Base-by-base conservation (phyloP, 225 moss, liverwort and hornwort genomes). In the Physcomitrium patens region DNA sequence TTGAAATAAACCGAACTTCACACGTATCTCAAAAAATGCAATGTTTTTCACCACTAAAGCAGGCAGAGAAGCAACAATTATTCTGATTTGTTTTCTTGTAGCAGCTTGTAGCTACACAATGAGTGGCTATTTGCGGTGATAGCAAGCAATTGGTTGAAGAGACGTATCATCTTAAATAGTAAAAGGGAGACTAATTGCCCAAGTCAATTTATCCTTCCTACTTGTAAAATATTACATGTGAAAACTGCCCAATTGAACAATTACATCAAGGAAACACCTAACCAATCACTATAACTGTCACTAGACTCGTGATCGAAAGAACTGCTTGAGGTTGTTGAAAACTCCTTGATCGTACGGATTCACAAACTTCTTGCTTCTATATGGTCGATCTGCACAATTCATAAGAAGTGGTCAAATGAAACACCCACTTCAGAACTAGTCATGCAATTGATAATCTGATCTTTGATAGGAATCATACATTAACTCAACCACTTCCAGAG, bases 291-390 rank as follows among this genome's bases (percentile, higher is more conserved):
- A 4, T 10, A 50, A 72, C 54, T 22, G 65, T 71, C 51, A 72
- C 63, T 72, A 86, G 63, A 81, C 81, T 73, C 81, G 80, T 70
- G 81, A 89, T 68, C 57, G 79, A 9, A 83, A 65, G 68, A 89
- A 89, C 15, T 79, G 81, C 73, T 73, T 73, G 20, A 89, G 83
- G 71, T 89, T 89, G 65, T 50, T 65, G 24, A 78, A 58, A 20
- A 81, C 51, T 70, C 89, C 89, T 65, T 83, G 83, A 81, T 89
- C 57, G 55, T 89, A 89, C 11, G 89, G 89, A 68, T 89, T 89
- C 60, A 89, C 81, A 68, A 89, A 89, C 68, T 77, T 83, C 51
- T 86, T 89, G 46, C 64, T 73, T 53, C 81, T 78, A 18, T 62
- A 83, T 54, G 74, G 31, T 76, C 61, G 81, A 81, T 18, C 89